Evolutionary conservation across 2,329 filamentous ascomycete genomes (phyloP), one percentile per base, ranked within the genome.

Genomic region (Beauveria brongniartii): DNA sequence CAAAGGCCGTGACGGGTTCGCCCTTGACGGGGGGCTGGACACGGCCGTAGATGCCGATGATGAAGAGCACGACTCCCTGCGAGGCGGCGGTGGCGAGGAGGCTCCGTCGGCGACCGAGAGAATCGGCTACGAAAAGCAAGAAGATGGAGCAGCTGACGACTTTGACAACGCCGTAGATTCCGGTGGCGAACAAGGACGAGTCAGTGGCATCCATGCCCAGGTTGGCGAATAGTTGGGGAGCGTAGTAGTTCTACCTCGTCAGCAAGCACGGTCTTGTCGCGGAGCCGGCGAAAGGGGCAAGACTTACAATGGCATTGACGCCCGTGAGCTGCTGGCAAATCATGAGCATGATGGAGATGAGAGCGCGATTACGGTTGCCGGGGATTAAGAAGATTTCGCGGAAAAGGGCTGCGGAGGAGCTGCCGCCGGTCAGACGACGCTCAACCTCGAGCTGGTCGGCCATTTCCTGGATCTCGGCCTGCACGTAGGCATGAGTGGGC

Each of bases 241-340:
- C 84, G 67, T 88, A 89, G 75, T 88, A 88, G 70, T 87, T 84
- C 69, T 75, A 60, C 9, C 1, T 76, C 0, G 77, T 80, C 75
- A 80, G 78, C 37, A 12, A 18, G 30, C 30, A 14, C 12, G 12
- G 1, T n/a, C 2, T 24, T 30, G 22, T 22, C 18, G 54, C n/a
- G 10, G 47, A 2, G 34, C 4, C 12, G 4, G 18, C 3, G 18
- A 5, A 14, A 28, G 48, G 28, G 10, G 5, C 10, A 14, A 7
- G 26, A 64, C 70, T 64, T 65, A 71, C 71, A 54, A 89, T 70
- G 22, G 75, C 72, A 61, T 77, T 77, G 24, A 74, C 73, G n/a
- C 86, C 86, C 0, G 87, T 90, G 82, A 90, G 87, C 70, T 90
- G 87, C 70, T 91, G 87, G 70, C 85, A 89, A 44, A 89, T 75